Evolutionary conservation across 495 filamentous ascomycete genomes (phyloP).

Genomic region (Talaromyces adpressus): DNA sequence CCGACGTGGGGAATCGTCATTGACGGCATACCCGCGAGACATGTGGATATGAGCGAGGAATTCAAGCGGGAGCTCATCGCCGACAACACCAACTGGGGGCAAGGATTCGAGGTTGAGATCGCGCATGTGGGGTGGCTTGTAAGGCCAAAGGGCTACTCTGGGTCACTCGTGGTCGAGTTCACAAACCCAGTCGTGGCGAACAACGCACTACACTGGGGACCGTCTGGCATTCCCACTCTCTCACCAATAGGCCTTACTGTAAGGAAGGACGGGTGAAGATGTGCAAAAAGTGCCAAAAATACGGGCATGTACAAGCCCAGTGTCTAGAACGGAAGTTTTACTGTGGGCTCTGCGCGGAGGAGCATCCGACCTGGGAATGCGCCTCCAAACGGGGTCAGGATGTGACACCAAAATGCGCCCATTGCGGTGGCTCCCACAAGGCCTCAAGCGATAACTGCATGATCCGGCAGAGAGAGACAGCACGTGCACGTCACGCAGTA

Average conservation of each 20-base stretch:
- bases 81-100: background rate
- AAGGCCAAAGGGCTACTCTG: slow-evolving; percentile 4
- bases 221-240: slow-evolving; percentile 11
- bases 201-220: slow-evolving; percentile 9
- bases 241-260: slow-evolving; percentile 6
- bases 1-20: background rate
- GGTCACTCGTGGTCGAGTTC: slow-evolving; percentile 17
- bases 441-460: background rate
- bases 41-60: background rate
- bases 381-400: background rate
- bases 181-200: slow-evolving; percentile 15
- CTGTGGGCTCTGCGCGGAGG: slow-evolving; percentile 11
- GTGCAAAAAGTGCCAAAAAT: slow-evolving; percentile 15
- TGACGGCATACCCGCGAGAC: background rate
- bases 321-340: slow-evolving; percentile 7
- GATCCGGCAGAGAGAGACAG: background rate
- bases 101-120: background rate
- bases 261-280: slow-evolving; percentile 13
- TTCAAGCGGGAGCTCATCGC: background rate
- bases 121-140: slow-evolving; percentile 7
- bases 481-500: background rate
- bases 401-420: slow-evolving; percentile 10
- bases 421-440: slow-evolving; percentile 4
- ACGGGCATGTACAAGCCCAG: slow-evolving; percentile 14
- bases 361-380: slow-evolving; percentile 17